Base-by-base conservation (phyloP, 225 moss, liverwort and hornwort genomes). In the Takakia lepidozioides region DNA sequence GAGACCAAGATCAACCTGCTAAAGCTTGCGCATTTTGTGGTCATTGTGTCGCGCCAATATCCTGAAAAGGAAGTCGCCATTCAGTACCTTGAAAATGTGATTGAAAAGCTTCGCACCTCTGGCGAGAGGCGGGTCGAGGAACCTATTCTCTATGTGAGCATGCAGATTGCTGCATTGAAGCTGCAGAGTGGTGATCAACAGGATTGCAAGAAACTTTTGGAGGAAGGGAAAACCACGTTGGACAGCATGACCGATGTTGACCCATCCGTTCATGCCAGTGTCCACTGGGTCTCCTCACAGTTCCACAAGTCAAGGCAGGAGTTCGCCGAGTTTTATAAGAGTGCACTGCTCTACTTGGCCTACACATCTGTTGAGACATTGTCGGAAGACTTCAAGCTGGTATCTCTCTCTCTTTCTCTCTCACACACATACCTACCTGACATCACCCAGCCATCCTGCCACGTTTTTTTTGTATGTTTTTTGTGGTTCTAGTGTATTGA, bases 211-310 rank as follows among this genome's bases (percentile, higher is more conserved):
- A 69, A 49, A 41, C 57, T 91, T 44, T 69, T 98, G 52, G 87
- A 85, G 48, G 95, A 84, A 30, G 95, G 91, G 39, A 85, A 72
- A 57, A 62, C 58, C 8, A 85, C 91, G 23, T 58, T 98, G 71
- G 87, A 83, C 40, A 91, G 75, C 19, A 91, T 98, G 95, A 91
- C 85, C 26, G 91, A 98, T 56, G 87, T 91, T 17, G 95, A 98
- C 55, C 87, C 95, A 24, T 76, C 95, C 20, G 91, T 91, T 55
- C 87, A 95, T 62, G 95, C 87, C 3, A 98, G 95, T 55, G 78
- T 83, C n/a, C 85, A 98, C 59, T 98, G 95, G 95, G 91, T 91
- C 32, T 91, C 77, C n/a, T 91, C 95, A 16, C 95, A 87, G 60
- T 98, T 82, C 59, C 78, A 78, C 38, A 98, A 98, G 62, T 98